Evolutionary conservation across 495 filamentous ascomycete genomes (phyloP), one percentile per base, ranked within the genome.

Genomic region (Hypoxylon cercidicola): DNA sequence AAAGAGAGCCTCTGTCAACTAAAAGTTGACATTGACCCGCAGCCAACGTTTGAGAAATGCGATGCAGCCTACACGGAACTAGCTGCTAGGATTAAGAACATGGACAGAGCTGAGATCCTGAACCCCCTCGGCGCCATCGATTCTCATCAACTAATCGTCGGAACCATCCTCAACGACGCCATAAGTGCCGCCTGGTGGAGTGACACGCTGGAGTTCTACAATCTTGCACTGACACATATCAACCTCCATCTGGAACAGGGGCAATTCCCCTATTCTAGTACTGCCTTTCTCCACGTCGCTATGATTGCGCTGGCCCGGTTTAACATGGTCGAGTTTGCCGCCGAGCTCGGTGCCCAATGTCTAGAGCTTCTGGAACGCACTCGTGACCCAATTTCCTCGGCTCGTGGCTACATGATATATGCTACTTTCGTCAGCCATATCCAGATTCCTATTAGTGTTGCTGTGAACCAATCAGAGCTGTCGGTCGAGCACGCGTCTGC

Each of bases 181-280:
- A 83, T 90, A 57, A 86, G 87, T 49, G 87, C 91, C n/a, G 89
- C 89, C 0, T 96, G 90, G 76, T 97, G 92, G 92, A 87, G 85
- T 65, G 87, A 95, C 71, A 77, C 80, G 15, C 68, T 91, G 19
- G 83, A 86, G 20, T 96, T 93, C 74, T 96, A 93, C 71, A 86
- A 90, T 52, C 85, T 91, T 58, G 79, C 87, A 4, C 82, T 94
- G 10, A 81, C 88, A 49, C 87, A 93, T 79, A 78, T 94, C 66
- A 82, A 88, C 43, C 82, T 88, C 18, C 88, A 91, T 64, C 78
- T 96, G 13, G 75, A 72, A 9, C 80, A 83, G 37, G 90, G 88
- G 0, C 80, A 84, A 1, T 92, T 90, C 68, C 85, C 89, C 0
- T 89, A 96, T 70, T 86, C 89, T 13, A 88, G 90, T 23, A 83